A percentile compares a stretch with the other conserved stretches of the same genome.
Evolutionary conservation across 2,329 filamentous ascomycete genomes (phyloP).

Genomic region (Phoma sp.): DNA sequence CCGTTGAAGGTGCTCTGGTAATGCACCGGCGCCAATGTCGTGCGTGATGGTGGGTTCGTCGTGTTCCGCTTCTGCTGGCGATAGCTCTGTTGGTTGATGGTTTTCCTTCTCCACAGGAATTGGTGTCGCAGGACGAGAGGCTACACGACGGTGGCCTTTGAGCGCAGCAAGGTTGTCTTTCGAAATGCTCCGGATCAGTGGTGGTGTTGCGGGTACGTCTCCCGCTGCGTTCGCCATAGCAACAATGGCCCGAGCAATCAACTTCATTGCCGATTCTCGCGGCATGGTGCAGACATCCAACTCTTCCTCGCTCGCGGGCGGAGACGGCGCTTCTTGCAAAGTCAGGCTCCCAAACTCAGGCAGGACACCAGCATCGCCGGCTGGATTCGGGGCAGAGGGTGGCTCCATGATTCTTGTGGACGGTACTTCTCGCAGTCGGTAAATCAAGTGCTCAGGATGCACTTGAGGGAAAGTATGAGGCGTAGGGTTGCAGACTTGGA

Average conservation of each 20-base stretch:
- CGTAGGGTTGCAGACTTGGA: slow-evolving; percentile 42
- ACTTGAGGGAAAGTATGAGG: slow-evolving; percentile 36
- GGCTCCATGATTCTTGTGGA: slow-evolving; percentile 36
- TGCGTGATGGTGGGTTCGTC: slow-evolving; percentile 55
- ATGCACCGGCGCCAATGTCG: slow-evolving; percentile 67
- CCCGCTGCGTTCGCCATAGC: slow-evolving; percentile 74
- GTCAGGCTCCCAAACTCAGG: slow-evolving; percentile 43
- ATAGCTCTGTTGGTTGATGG: slow-evolving; percentile 50
- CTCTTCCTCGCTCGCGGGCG: slow-evolving; percentile 49
- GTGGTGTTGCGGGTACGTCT: slow-evolving; percentile 81
- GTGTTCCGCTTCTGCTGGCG: slow-evolving; percentile 58
- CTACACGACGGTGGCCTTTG: slow-evolving; percentile 43
- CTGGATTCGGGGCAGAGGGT: slow-evolving; percentile 50
- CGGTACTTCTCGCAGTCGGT: slow-evolving; percentile 26
- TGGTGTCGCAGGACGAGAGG: slow-evolving; percentile 48
- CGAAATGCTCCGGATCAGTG: slow-evolving; percentile 67
- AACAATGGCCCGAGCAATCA: slow-evolving; percentile 68
- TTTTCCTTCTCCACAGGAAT: slow-evolving; percentile 51
- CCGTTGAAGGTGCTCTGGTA: slow-evolving; percentile 78
- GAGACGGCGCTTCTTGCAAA: slow-evolving; percentile 47
- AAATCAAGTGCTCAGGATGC: slow-evolving; percentile 39
- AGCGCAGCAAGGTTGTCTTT: slow-evolving; percentile 36
- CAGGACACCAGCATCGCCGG: slow-evolving; percentile 49
- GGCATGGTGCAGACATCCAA: slow-evolving; percentile 77
- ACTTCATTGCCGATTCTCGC: slow-evolving; percentile 75